Evolutionary conservation across 2,329 filamentous ascomycete species (phyloP).

Genomic region (Septoria petroselini): DNA sequence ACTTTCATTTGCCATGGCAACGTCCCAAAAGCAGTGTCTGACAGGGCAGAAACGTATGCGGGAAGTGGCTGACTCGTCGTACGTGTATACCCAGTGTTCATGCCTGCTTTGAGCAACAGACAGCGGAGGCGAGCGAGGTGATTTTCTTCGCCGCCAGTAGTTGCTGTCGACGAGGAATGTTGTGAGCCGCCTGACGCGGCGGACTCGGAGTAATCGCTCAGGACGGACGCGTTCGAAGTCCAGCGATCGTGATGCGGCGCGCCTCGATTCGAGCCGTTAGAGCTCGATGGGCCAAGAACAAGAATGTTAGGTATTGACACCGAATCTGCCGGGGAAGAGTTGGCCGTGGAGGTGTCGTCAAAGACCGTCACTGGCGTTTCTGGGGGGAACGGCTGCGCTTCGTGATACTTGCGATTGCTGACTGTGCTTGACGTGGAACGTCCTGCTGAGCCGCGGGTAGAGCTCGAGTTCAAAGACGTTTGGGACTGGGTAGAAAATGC

Average conservation of each 20-base stretch:
- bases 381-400: slow-evolving; percentile 53
- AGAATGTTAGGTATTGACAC: slow-evolving; percentile 78
- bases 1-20: slow-evolving; percentile 67
- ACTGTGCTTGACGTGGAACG: slow-evolving; percentile 48
- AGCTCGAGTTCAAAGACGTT: slow-evolving; percentile 23
- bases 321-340: slow-evolving; percentile 75
- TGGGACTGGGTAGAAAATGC: slow-evolving; percentile 56
- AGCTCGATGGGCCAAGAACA: slow-evolving; percentile 68
- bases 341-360: slow-evolving; percentile 70
- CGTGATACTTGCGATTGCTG: slow-evolving; percentile 46
- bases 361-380: slow-evolving; percentile 96
- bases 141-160: slow-evolving; percentile 66
- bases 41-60: slow-evolving; percentile 71
- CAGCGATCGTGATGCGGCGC: slow-evolving; percentile 65
- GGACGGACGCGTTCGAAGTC: slow-evolving; percentile 72
- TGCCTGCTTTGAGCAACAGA: slow-evolving; percentile 76
- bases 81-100: slow-evolving; percentile 76
- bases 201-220: slow-evolving; percentile 74
- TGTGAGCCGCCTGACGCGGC: slow-evolving; percentile 51
- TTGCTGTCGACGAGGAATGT: slow-evolving; percentile 70
- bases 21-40: slow-evolving; percentile 73
- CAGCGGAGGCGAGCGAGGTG: slow-evolving; percentile 75
- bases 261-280: slow-evolving; percentile 31
- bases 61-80: slow-evolving; percentile 59
- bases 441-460: slow-evolving; percentile 27